Evolutionary conservation across 371 early-diverging fungal species (phyloP).

Genomic region (Dichotomocladium elegans): DNA sequence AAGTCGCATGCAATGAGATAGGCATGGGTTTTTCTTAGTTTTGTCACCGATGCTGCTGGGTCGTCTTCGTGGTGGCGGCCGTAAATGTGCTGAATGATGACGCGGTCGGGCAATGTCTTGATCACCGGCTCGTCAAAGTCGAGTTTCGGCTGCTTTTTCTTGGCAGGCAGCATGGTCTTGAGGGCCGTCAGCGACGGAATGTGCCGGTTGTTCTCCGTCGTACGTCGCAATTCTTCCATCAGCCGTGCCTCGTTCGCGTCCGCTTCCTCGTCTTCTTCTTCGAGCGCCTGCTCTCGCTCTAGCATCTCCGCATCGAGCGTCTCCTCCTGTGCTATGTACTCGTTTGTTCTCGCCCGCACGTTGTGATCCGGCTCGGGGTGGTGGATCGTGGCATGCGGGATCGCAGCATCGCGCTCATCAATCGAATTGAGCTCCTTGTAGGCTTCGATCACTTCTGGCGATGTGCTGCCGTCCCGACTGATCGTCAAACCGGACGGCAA

Average conservation of each 20-base stretch:
- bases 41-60: slow-evolving; percentile 1
- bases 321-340: slow-evolving; percentile 1
- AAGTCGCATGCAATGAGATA: slow-evolving; percentile 46
- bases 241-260: neutral
- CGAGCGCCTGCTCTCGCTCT: slow-evolving; percentile 1
- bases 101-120: slow-evolving; percentile 12
- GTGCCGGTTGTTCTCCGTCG: slow-evolving; percentile 33
- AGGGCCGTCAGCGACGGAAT: slow-evolving; percentile 14
- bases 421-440: slow-evolving; percentile 1
- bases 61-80: slow-evolving; percentile 5
- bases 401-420: neutral
- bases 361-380: slow-evolving; percentile 9
- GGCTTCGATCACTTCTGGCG: too few species aligned
- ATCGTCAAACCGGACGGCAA: too few species aligned
- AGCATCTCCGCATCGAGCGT: slow-evolving; percentile 9
- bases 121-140: slow-evolving; percentile 20
- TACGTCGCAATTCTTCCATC: slow-evolving; percentile 13
- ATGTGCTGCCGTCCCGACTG: neutral
- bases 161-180: neutral
- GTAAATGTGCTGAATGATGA: slow-evolving; percentile 21
- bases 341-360: neutral
- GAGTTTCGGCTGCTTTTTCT: slow-evolving; percentile 5
- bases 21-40: slow-evolving; percentile 4
- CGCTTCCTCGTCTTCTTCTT: neutral
- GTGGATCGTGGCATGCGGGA: slow-evolving; percentile 2